phyloP scores from a whole-genome alignment of 805 yeast species.

The Monosporozyma siamensis region DNA sequence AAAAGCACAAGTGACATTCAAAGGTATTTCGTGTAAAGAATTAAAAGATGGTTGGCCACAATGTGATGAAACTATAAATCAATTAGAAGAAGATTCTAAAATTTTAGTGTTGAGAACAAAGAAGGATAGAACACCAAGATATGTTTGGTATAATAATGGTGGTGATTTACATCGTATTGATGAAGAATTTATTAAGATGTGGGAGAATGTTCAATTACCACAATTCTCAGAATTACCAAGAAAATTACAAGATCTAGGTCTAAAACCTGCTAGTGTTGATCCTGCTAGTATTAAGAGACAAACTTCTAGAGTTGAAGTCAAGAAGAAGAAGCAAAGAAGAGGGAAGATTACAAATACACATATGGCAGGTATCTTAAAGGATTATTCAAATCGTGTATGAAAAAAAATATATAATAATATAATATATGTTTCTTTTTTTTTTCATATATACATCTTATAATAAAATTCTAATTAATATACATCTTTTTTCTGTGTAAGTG shows the following conservation, averaged over 20 bases:
- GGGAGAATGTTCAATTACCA: constrained; percentile 76
- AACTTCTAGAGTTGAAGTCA: constrained; percentile 48
- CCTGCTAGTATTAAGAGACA: constrained; percentile 81
- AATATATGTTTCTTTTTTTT: neutral
- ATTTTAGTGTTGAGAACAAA: constrained; percentile 80
- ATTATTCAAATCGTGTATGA: constrained; percentile 42
- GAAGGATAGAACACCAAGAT: constrained; percentile 87
- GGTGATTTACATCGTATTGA: constrained; percentile 59
- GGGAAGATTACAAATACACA: constrained; percentile 94
- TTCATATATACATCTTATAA: neutral
- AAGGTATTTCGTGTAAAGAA: constrained; percentile 77
- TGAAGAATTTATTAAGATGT: constrained; percentile 70
- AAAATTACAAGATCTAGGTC: constrained; percentile 68
- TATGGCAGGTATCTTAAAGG: constrained; percentile 91
- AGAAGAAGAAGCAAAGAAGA: constrained; percentile 84
- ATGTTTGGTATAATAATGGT: constrained; percentile 84
- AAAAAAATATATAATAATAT: neutral
- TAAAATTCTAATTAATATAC: constrained; percentile 6
- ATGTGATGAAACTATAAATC: constrained; percentile 67
- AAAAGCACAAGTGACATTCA: constrained; percentile 74
- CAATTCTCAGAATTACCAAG: constrained; percentile 73
- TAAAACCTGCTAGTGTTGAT: constrained; percentile 95
- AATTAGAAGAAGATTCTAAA: constrained; percentile 66
- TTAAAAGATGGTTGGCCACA: constrained; percentile 82
- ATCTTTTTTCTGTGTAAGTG: constrained; percentile 17